Evolutionary conservation across 371 early-diverging fungal species (phyloP), one percentile per base, ranked within the genome.

Genomic region (Paraphysoderma sedebokerense): DNA sequence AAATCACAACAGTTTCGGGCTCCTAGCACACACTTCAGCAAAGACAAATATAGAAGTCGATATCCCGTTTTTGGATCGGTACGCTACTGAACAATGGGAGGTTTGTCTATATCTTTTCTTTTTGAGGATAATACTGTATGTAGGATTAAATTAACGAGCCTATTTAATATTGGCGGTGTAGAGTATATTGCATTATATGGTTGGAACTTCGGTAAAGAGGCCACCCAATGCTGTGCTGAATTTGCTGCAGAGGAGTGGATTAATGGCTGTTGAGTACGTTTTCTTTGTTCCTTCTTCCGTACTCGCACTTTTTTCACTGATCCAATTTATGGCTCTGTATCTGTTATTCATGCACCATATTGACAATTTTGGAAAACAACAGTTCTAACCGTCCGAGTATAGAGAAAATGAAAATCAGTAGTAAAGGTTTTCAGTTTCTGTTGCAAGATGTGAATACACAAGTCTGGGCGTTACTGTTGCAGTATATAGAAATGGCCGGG

Each of bases 391-490:
- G 1, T 36, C 46, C 15, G 32, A 19, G 13, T 36, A 20, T 4
- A 40, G 20, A 29, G 11, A 23, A 61, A 32, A 38, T 73, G 48
- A 54, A 68, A 35, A 96, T 96, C 50, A 92, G 92, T 13, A 89
- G 86, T 62, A 83, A 85, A 48, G 97, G 97, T 1, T 96, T 96
- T 57, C 93, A 93, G 54, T 96, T 96, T 59, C 58, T 96, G 35
- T 62, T 96, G 24, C 92, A 90, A 59, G 92, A 96, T 56, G 72
- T 85, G 15, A 81, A 84, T 50, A 77, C 87, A 17, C 95, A 96
- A 70, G 86, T 91, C 1, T 88, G 95, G 97, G 84, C 87, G 2
- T 82, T 96, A 39, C 58, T 96, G 44, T 61, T 96, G 45, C 91
- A 92, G 60, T 96, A 96, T 56, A 61, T 92, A 36, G 76, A 83